Base-by-base conservation (phyloP, 352 stramenopile genomes). In the Pythium dissimile region DNA sequence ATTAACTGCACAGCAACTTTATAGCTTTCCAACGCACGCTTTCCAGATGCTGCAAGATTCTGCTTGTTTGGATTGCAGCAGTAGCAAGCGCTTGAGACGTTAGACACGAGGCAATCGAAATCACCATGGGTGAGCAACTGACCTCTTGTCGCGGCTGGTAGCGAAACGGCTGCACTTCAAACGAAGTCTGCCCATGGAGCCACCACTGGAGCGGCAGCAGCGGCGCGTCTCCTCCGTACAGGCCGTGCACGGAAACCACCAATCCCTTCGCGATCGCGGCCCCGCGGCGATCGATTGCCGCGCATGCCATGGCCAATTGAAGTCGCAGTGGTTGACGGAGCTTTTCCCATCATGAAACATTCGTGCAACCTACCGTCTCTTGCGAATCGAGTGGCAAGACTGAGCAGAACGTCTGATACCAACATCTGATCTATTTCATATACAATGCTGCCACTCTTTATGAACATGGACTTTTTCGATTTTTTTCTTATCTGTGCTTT, bases 171-270 rank as follows among this genome's bases (percentile, higher is more conserved):
- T 83, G 62, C 18, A 88, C 64, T 3, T 78, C 59, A 54, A 74
- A 75, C 41, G 62, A 53, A 3, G 74, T 64, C 26, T 67, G 59
- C 32, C 35, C 38, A 13, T 62, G 47, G 42, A 88, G 34, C 38
- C 84, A 88, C 2, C 53, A 28, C 47, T 87, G 72, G n/a, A 87
- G 50, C n/a, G 77, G 69, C 1, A 68, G 54, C 6, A 91, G 55
- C 1, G 78, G 76, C 7, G 70, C 30, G 0, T 44, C 48, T 0
- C 77, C 69, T 12, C 76, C 78, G 43, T 86, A 88, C 48, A 91
- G 30, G 47, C 86, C 80, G 64, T 86, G 76, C 34, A 91, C 75
- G 1, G 78, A 86, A 12, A 91, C 61, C 24, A 91, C 64, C 15
- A 86, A 65, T 24, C 77, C 71, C 38, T 72, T 71, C 10, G 78